A percentile compares a stretch with the other conserved stretches of the same genome.
Evolutionary conservation across 2,329 filamentous ascomycete genomes (phyloP).

Genomic region (Ophiostoma pallidulum): DNA sequence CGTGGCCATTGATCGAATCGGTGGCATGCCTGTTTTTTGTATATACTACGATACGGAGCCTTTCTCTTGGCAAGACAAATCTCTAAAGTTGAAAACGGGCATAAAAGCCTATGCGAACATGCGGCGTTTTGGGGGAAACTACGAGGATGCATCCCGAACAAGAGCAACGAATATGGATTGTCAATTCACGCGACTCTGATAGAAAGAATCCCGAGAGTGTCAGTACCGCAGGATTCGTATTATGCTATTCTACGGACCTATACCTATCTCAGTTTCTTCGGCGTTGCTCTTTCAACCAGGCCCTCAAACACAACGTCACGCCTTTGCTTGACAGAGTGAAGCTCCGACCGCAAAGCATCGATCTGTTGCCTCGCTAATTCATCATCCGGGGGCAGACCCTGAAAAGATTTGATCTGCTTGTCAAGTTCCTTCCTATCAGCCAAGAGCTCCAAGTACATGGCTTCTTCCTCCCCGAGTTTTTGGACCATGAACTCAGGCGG

Average conservation of each 20-base stretch:
- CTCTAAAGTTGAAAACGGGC: too few relatives aligned
- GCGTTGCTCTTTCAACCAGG: conserved; percentile 54
- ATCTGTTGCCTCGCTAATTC: conserved; percentile 62
- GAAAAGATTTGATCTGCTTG: conserved; percentile 53
- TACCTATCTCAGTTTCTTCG: conserved; percentile 29
- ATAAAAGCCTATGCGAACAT: too few relatives aligned
- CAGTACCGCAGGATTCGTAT: too few relatives aligned
- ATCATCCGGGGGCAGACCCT: conserved; percentile 62
- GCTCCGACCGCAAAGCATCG: conserved; percentile 53
- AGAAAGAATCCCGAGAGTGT: too few relatives aligned
- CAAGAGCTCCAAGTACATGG: conserved; percentile 47
- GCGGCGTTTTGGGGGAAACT: too few relatives aligned
- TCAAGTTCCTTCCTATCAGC: conserved; percentile 51
- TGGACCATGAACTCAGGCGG: conserved; percentile 45
- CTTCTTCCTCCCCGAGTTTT: conserved; percentile 49
- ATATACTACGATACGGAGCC: not conserved
- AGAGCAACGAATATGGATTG: too few relatives aligned
- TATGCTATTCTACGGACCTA: too few relatives aligned
- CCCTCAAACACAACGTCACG: conserved; percentile 69
- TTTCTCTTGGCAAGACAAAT: too few relatives aligned
- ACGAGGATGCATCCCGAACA: too few relatives aligned
- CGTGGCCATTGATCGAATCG: conserved; percentile 28
- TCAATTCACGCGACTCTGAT: too few relatives aligned
- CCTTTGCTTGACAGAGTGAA: conserved; percentile 49
- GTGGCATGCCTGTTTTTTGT: not conserved